Evolutionary conservation across 2,329 filamentous ascomycete genomes (phyloP).

Genomic region (Colletotrichum endophyticum): DNA sequence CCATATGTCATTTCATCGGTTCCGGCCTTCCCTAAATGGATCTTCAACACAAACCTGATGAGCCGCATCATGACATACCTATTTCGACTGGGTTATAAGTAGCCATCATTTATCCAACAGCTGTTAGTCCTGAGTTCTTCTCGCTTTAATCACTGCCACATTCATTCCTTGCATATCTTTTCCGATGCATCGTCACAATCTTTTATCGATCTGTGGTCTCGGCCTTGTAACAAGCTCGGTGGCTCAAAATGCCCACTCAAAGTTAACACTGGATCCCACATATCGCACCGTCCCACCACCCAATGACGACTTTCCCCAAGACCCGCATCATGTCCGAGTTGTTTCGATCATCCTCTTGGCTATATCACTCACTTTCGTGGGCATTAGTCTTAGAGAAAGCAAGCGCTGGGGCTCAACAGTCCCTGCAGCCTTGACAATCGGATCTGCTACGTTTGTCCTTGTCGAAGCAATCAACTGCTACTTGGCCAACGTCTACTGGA

Average conservation of each 20-base stretch:
- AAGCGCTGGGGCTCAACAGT: background rate
- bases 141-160: background rate
- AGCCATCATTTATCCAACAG: background rate
- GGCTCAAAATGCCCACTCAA: background rate
- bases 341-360: background rate
- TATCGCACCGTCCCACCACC: background rate
- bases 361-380: background rate
- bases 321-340: background rate
- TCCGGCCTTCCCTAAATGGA: background rate
- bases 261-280: background rate
- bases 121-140: background rate
- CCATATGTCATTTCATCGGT: background rate
- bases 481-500: background rate
- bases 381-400: background rate
- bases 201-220: background rate
- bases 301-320: background rate
- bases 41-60: background rate
- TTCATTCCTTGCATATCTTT: background rate
- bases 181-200: background rate
- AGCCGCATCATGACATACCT: fast-evolving
- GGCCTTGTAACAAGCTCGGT: background rate
- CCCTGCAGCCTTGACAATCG: background rate
- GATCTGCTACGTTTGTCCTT: background rate
- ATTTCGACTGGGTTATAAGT: background rate
- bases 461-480: background rate